Conservation (phyloP, 2,329 filamentous ascomycete genomes). For the Nectriaceae sp. region DNA sequence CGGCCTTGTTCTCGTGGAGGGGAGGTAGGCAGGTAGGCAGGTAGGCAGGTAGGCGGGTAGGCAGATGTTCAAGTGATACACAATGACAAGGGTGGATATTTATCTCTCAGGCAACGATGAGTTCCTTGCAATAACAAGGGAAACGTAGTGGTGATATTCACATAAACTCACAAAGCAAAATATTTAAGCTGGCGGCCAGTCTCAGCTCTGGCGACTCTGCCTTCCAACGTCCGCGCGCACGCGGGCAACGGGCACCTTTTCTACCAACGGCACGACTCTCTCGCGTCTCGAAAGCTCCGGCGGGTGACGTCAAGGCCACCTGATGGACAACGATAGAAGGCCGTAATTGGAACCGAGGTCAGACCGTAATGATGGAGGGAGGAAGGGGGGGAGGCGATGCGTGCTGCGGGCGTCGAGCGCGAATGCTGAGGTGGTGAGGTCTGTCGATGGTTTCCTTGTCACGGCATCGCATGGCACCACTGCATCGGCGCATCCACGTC, state of each 20-base stretch:
- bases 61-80: neutral
- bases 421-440: neutral
- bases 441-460: slow-evolving; percentile 13
- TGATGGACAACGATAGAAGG: slow-evolving; percentile 14
- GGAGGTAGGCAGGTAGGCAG: neutral
- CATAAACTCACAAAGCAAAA: neutral
- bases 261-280: slow-evolving; percentile 9
- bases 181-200: neutral
- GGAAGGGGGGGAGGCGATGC: slow-evolving; percentile 11
- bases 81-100: neutral
- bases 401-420: neutral
- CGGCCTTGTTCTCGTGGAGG: neutral
- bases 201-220: neutral
- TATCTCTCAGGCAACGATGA: neutral
- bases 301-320: slow-evolving; percentile 31
- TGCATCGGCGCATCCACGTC: neutral
- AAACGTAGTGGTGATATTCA: neutral
- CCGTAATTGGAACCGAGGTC: slow-evolving; percentile 3
- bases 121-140: neutral
- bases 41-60: neutral
- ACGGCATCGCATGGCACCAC: slow-evolving; percentile 2
- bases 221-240: neutral
- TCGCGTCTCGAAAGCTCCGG: slow-evolving; percentile 10
- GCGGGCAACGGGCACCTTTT: neutral
- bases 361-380: slow-evolving; percentile 9